phyloP scores from a whole-genome alignment of 768 basidiomycete genomes.

The Hygrophoropsis aurantiaca region DNA sequence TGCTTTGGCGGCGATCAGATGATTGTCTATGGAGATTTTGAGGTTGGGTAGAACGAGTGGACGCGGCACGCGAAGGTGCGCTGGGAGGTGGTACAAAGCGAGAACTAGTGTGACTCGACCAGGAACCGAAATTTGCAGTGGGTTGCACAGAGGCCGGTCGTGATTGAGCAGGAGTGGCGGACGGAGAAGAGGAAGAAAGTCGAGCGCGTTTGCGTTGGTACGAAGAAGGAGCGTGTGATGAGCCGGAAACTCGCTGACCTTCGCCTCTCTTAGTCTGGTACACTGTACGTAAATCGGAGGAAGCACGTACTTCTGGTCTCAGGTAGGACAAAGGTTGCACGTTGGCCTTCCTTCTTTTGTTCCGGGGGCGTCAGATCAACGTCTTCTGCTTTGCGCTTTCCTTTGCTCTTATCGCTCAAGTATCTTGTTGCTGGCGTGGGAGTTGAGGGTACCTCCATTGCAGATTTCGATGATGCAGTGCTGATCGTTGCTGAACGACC shows the following conservation, averaged over 20 bases:
- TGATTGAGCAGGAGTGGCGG: conserved; percentile 30
- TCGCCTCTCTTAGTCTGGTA: conserved; percentile 21
- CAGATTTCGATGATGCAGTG: conserved; percentile 8
- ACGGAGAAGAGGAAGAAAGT: conserved; percentile 43
- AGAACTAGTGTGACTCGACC: conserved; percentile 35
- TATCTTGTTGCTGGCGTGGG: conserved; percentile 32
- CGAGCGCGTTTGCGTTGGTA: conserved; percentile 72
- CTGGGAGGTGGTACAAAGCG: conserved; percentile 22
- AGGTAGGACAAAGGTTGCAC: conserved; percentile 62
- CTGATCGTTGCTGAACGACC: conserved; percentile 7
- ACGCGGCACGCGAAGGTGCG: conserved; percentile 38
- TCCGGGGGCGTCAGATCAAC: conserved; percentile 70
- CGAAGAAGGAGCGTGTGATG: conserved; percentile 68
- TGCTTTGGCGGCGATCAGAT: conserved; percentile 48
- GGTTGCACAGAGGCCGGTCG: conserved; percentile 25
- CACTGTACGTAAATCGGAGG: conserved; percentile 16
- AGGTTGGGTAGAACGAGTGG: conserved; percentile 32
- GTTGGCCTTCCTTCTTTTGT: conserved; percentile 47
- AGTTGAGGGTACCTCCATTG: conserved; percentile 26
- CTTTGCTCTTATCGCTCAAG: conserved; percentile 40
- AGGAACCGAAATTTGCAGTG: conserved; percentile 25
- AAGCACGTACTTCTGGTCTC: conserved; percentile 60
- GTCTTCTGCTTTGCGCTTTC: conserved; percentile 76
- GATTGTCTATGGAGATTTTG: conserved; percentile 28
- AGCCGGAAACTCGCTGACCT: conserved; percentile 56